phyloP scores from a whole-genome alignment of 306 rosid genomes.

The Malus sieversii region DNA sequence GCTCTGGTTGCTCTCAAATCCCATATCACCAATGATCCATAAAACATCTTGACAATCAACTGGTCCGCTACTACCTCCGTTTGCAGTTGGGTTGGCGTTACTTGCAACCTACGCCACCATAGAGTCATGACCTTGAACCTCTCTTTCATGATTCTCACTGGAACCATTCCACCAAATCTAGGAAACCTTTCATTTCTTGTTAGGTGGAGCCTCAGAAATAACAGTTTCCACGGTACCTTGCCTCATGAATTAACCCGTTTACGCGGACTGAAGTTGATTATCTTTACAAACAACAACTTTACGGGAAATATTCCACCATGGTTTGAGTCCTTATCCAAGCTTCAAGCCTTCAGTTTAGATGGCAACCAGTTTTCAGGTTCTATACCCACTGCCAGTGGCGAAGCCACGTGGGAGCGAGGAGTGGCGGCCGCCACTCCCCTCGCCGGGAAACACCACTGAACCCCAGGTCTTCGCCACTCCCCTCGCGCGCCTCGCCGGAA shows the following conservation, averaged over 20 bases:
- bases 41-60: background rate
- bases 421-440: no score
- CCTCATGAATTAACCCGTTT: background rate
- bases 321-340: background rate
- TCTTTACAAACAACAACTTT: background rate
- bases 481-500: no score
- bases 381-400: background rate
- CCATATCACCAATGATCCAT: constrained; percentile 11
- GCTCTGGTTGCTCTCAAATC: constrained; percentile 20
- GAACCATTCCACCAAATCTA: constrained; percentile 3
- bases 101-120: background rate
- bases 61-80: constrained; percentile 1
- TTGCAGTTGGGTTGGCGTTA: constrained; percentile 18
- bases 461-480: no score
- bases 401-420: no score
- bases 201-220: background rate
- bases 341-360: background rate
- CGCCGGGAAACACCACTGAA: no score
- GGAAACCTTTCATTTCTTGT: constrained; percentile 5
- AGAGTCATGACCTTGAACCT: constrained; percentile 7
- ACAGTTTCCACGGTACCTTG: constrained; percentile 3
- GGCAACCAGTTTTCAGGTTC: background rate
- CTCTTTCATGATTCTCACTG: constrained; percentile 3
- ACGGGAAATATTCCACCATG: constrained; percentile 3
- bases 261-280: background rate